A percentile compares a stretch with the other conserved stretches of the same genome.
Evolutionary conservation across 2,329 filamentous ascomycete species (phyloP).

Genomic region (Claviceps spartinae): DNA sequence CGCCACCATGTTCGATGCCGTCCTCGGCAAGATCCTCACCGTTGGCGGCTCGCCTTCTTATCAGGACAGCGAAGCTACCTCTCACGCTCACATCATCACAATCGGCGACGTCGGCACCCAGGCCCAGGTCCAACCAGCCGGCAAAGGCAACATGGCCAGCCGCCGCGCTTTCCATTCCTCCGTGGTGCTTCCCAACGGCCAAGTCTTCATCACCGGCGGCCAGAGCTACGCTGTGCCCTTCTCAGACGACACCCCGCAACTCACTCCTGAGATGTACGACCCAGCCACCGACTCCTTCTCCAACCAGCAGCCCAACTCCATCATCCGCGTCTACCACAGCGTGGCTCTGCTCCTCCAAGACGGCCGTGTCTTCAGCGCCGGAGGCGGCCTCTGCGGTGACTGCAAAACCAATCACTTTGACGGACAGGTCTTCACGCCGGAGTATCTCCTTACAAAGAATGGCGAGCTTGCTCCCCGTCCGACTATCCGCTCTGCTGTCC

Average conservation of each 20-base stretch:
- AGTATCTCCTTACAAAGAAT: slow-evolving; percentile 36
- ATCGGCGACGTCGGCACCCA: neutral
- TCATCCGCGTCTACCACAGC: slow-evolving; percentile 36
- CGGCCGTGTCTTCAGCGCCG: slow-evolving; percentile 34
- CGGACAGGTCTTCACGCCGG: slow-evolving; percentile 40
- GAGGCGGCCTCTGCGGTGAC: slow-evolving; percentile 38
- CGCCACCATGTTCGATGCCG: slow-evolving; percentile 44
- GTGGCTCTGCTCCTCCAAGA: slow-evolving; percentile 35
- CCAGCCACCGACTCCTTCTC: slow-evolving; percentile 27
- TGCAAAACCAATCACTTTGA: slow-evolving; percentile 37
- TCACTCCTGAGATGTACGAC: slow-evolving; percentile 33
- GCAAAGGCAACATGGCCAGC: slow-evolving; percentile 18
- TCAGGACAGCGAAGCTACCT: slow-evolving; percentile 25
- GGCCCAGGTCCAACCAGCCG: slow-evolving; percentile 10
- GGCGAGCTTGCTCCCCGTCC: slow-evolving; percentile 28
- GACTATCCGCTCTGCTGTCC: slow-evolving; percentile 16
- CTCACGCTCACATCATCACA: slow-evolving; percentile 28
- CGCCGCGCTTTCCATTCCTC: slow-evolving; percentile 30
- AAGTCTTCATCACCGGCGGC: slow-evolving; percentile 33
- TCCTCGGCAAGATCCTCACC: slow-evolving; percentile 41
- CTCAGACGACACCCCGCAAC: slow-evolving; percentile 26
- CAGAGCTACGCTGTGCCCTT: slow-evolving; percentile 29
- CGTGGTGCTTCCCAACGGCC: slow-evolving; percentile 35
- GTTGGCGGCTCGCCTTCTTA: slow-evolving; percentile 36
- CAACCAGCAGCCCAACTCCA: slow-evolving; percentile 21